Base-by-base conservation (phyloP, 2,329 filamentous ascomycete species). In the Fusarium incarnatum region DNA sequence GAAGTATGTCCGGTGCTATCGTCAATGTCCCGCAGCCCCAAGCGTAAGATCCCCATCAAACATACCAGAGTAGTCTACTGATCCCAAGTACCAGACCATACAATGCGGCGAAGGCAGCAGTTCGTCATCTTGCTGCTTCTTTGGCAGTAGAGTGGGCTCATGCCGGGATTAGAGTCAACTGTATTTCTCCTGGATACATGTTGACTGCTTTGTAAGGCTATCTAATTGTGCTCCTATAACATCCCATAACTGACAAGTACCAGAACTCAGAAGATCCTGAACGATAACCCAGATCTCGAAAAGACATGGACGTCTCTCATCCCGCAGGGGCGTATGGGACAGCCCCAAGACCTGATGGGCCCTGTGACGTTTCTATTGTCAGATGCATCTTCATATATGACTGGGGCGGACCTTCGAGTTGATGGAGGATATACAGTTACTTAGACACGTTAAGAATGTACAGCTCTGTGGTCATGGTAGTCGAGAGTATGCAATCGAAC, bases 11-110 rank as follows among this genome's bases (percentile, higher is more conserved):
- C 47, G 95, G 94, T 34, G 83, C 91, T 46, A 94, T 98, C 75
- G 95, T 98, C 81, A 98, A 98, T 77, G 91, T 98, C 6, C 95
- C 95, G 12, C 95, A 98, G 80, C 94, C 94, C 0, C 95, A 98
- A 78, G 93, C 89, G 85, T 87, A 75, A 80, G 85, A 79, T 12
- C 11, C 23, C 8, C 2, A 20, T 10, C 1, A 1, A 6, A 0
- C 4, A 5, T 10, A 2, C 1, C 3, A 2, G 9, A 13, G 6
- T 2, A 3, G 0, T 8, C 22, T 6, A 6, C 55, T 66, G 8
- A 65, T 20, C 3, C 13, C 3, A 2, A 6, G 18, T 4, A 11
- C 4, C 8, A 87, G 86, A 28, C 94, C 94, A 0, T 98, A 98
- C 83, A 98, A 98, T 77, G 93, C 92, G 5, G 89, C 94, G 62